Evolutionary conservation across 2,329 filamentous ascomycete species (phyloP).

Genomic region (Shiraia sp.): DNA sequence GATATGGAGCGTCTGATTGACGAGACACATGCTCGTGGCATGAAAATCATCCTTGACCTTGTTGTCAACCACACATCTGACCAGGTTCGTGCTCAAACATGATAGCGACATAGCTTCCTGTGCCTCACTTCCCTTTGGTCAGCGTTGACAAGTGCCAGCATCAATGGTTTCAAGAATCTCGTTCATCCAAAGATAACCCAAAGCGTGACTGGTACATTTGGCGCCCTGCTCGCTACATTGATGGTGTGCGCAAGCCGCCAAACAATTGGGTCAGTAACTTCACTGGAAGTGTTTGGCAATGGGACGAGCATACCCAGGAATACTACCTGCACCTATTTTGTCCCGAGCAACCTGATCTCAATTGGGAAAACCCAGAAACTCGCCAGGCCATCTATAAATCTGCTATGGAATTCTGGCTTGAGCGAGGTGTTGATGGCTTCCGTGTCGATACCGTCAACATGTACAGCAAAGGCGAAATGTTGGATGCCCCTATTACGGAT

Average conservation of each 20-base stretch:
- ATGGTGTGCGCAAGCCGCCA: slow-evolving; percentile 68
- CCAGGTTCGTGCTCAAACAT: too few relatives aligned
- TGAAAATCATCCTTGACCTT: slow-evolving; percentile 46
- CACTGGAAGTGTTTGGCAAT: slow-evolving; percentile 68
- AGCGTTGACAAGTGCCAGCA: slow-evolving; percentile 42
- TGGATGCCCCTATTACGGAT: slow-evolving; percentile 39
- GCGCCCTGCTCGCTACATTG: slow-evolving; percentile 49
- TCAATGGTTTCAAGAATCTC: slow-evolving; percentile 62
- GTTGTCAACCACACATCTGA: slow-evolving; percentile 48
- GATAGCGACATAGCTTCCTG: background rate
- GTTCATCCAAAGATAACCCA: slow-evolving; percentile 52
- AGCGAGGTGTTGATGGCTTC: slow-evolving; percentile 64
- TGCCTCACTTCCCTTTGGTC: background rate
- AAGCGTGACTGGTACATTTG: slow-evolving; percentile 63
- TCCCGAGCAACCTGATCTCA: slow-evolving; percentile 78
- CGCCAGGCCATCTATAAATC: slow-evolving; percentile 69
- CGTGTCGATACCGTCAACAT: slow-evolving; percentile 46
- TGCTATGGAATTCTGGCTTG: slow-evolving; percentile 78
- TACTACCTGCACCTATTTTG: slow-evolving; percentile 80
- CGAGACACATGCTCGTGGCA: slow-evolving; percentile 40
- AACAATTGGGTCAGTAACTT: slow-evolving; percentile 75
- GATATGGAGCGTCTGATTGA: slow-evolving; percentile 45
- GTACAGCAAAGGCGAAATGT: slow-evolving; percentile 42
- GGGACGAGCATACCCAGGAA: slow-evolving; percentile 69
- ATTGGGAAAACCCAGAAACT: slow-evolving; percentile 75